Evolutionary conservation across 2,329 filamentous ascomycete species (phyloP).

Genomic region (Sporothrix schenckii): DNA sequence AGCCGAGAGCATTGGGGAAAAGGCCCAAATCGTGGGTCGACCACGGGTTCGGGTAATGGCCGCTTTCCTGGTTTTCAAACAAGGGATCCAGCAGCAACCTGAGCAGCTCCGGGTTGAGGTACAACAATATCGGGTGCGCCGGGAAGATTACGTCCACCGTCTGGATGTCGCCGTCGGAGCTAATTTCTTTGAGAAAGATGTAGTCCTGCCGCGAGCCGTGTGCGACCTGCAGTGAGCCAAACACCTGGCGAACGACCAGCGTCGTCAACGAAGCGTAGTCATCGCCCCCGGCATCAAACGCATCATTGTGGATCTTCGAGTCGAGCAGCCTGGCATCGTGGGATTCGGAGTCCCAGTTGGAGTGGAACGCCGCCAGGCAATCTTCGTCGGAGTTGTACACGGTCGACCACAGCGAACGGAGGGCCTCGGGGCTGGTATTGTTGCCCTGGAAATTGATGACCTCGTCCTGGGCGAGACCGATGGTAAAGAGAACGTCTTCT

Average conservation of each 20-base stretch:
- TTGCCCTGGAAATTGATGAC: slow-evolving; percentile 75
- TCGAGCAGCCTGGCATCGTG: slow-evolving; percentile 67
- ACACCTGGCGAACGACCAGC: slow-evolving; percentile 77
- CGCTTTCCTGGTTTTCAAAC: slow-evolving; percentile 75
- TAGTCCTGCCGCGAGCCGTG: slow-evolving; percentile 70
- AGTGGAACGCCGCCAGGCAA: slow-evolving; percentile 73
- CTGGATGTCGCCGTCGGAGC: slow-evolving; percentile 82
- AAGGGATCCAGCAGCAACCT: slow-evolving; percentile 76
- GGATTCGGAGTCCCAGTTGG: slow-evolving; percentile 67
- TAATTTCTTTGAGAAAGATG: slow-evolving; percentile 87
- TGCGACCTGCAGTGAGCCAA: slow-evolving; percentile 74
- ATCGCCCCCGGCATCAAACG: slow-evolving; percentile 67
- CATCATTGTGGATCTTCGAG: slow-evolving; percentile 66
- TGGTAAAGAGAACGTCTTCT: slow-evolving; percentile 64
- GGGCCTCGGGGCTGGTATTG: slow-evolving; percentile 60
- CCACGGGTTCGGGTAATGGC: slow-evolving; percentile 78
- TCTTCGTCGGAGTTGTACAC: slow-evolving; percentile 66
- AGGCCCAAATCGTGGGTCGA: slow-evolving; percentile 75
- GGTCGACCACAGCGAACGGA: slow-evolving; percentile 76
- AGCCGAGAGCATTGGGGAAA: slow-evolving; percentile 73
- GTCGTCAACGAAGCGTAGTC: slow-evolving; percentile 77
- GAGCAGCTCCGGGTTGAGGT: slow-evolving; percentile 77
- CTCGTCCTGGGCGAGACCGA: slow-evolving; percentile 75
- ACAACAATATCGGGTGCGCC: slow-evolving; percentile 79
- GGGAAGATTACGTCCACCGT: slow-evolving; percentile 88